Evolutionary conservation across 2,329 filamentous ascomycete species (phyloP).

Genomic region (Septoria linicola): DNA sequence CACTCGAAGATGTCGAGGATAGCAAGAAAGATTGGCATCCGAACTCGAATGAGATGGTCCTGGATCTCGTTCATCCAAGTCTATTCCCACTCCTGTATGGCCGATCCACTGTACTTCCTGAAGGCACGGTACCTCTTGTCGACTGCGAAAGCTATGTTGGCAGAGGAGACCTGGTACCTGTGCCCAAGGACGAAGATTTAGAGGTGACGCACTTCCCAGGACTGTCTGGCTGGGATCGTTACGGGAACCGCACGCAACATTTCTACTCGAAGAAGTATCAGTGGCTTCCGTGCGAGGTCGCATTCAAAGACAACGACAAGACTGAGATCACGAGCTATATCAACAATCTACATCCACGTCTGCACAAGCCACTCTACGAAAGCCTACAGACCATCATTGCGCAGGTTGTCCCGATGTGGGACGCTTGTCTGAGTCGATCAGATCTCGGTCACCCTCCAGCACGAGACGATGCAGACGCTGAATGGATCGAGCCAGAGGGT

Average conservation of each 20-base stretch:
- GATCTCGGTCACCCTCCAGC: background rate
- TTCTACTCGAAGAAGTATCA: conserved; percentile 31
- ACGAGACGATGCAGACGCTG: conserved; percentile 10
- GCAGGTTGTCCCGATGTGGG: conserved; percentile 33
- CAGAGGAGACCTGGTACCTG: conserved; percentile 32
- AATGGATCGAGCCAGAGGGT: conserved; percentile 14
- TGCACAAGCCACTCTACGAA: conserved; percentile 28
- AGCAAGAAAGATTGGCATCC: conserved; percentile 59
- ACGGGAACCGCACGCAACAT: background rate
- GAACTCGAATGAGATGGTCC: conserved; percentile 55
- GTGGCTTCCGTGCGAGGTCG: conserved; percentile 34
- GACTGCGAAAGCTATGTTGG: conserved; percentile 37
- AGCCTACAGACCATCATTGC: conserved; percentile 31
- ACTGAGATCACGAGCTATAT: conserved; percentile 34
- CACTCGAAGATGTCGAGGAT: conserved; percentile 50
- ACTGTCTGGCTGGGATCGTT: background rate
- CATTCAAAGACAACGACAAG: conserved; percentile 14
- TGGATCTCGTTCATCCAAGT: conserved; percentile 64
- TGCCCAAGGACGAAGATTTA: conserved; percentile 16
- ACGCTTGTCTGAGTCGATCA: conserved; percentile 21
- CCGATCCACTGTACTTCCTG: conserved; percentile 43
- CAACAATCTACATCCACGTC: conserved; percentile 34
- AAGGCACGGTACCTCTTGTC: conserved; percentile 33
- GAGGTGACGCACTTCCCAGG: conserved; percentile 8
- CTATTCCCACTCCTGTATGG: conserved; percentile 62